phyloP scores from a whole-genome alignment of 2,329 filamentous ascomycete genomes.

The Coleophoma crateriformis region DNA sequence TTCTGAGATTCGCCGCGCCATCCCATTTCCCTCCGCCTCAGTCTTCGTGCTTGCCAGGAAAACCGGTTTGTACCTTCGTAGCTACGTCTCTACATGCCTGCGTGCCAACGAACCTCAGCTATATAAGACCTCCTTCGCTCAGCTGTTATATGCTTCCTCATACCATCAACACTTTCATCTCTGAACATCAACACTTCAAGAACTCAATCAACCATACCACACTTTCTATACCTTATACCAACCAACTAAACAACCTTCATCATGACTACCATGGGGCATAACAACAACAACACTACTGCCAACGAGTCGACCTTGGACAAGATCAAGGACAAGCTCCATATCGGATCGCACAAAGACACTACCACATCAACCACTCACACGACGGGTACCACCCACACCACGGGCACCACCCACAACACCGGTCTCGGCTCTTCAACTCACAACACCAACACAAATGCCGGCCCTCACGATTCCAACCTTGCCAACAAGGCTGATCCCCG shows the following conservation, averaged over 20 bases:
- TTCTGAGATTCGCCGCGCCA: no score
- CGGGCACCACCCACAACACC: constrained; percentile 6
- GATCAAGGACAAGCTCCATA: constrained; percentile 26
- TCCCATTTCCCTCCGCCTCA: no score
- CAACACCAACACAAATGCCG: constrained; percentile 16
- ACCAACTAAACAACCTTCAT: constrained; percentile 30
- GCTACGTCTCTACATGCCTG: no score
- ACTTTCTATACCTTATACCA: not conserved
- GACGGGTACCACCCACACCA: constrained; percentile 4
- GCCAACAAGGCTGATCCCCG: constrained; percentile 44
- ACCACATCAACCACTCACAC: constrained; percentile 6
- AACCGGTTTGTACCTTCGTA: no score
- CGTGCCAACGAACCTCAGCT: not conserved
- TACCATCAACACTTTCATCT: not conserved
- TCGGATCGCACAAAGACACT: constrained; percentile 44
- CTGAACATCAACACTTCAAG: not conserved
- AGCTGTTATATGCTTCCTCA: not conserved
- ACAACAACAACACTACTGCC: constrained; percentile 24
- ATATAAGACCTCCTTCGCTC: not conserved
- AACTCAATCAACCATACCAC: not conserved
- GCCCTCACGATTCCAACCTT: constrained; percentile 20
- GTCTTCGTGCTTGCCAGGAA: no score
- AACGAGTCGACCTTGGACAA: constrained; percentile 4
- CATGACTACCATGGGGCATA: constrained; percentile 30
- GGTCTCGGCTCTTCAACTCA: not conserved